Evolutionary conservation across 2,329 filamentous ascomycete genomes (phyloP).

Genomic region (Metarhizium sp.): DNA sequence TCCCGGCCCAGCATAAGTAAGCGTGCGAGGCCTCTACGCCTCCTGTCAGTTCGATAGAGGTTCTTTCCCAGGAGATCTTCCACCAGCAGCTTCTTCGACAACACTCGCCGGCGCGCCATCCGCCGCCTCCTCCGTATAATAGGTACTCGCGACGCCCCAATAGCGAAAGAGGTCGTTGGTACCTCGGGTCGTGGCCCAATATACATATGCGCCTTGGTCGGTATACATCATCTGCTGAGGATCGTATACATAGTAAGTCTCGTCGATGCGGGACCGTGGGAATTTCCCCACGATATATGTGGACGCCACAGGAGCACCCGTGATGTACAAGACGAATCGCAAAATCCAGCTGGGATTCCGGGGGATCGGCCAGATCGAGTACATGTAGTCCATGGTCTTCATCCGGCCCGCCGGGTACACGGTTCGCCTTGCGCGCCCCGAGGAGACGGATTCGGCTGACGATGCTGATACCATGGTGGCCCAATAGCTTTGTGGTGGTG

Average conservation of each 20-base stretch:
- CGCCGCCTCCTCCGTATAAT: not conserved
- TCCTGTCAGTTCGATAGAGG: not conserved
- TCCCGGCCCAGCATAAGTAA: not conserved
- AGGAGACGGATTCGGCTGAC: not conserved
- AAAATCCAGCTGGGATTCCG: not conserved
- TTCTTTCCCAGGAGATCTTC: not conserved
- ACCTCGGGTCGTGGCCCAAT: conserved; percentile 1
- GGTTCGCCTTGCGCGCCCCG: not conserved
- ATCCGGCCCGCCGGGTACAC: not conserved
- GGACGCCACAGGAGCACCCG: not conserved
- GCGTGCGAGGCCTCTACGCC: not conserved
- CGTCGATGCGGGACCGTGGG: not conserved
- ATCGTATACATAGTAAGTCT: not conserved
- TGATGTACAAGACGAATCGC: conserved; percentile 1
- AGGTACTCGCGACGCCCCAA: not conserved
- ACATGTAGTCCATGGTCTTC: not conserved
- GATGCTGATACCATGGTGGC: not conserved
- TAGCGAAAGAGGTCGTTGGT: not conserved
- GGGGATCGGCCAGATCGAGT: not conserved
- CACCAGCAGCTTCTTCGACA: not conserved
- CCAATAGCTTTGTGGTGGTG: no score
- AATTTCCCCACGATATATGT: conserved; percentile 2
- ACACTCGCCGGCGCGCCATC: not conserved
- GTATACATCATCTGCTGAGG: not conserved
- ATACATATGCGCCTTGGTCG: not conserved